phyloP scores from a whole-genome alignment of 805 yeast species.

The Ogataea polymorpha region DNA sequence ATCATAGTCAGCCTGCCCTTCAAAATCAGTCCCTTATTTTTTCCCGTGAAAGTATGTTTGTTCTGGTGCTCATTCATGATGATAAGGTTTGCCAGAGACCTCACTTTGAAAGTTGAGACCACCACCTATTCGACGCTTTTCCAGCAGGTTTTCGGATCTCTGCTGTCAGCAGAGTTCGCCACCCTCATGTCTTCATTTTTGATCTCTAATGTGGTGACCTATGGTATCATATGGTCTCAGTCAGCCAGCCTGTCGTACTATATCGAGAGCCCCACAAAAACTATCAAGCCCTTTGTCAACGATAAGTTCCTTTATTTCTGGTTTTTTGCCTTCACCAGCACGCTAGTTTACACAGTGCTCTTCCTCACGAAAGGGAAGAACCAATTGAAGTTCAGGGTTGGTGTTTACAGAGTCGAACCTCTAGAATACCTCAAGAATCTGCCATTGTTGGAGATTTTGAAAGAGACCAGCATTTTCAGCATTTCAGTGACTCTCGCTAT shows the following conservation, averaged over 20 bases:
- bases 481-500: constrained; percentile 28
- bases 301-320: constrained; percentile 48
- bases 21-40: constrained; percentile 17
- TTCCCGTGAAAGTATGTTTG: constrained; percentile 26
- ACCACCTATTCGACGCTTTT: constrained; percentile 22
- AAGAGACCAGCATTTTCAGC: constrained; percentile 38
- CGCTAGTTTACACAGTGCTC: constrained; percentile 46
- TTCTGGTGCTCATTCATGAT: constrained; percentile 31
- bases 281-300: constrained; percentile 40
- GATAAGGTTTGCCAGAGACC: constrained; percentile 29
- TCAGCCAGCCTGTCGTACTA: constrained; percentile 24
- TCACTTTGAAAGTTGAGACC: constrained; percentile 26
- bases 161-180: constrained; percentile 24
- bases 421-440: constrained; percentile 25
- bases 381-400: constrained; percentile 46
- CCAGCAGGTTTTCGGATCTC: constrained; percentile 26
- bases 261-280: constrained; percentile 34
- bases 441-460: constrained; percentile 32
- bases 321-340: constrained; percentile 41
- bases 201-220: constrained; percentile 21
- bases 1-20: constrained; percentile 23
- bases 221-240: constrained; percentile 22
- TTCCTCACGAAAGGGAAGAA: constrained; percentile 55
- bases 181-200: constrained; percentile 21
- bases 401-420: constrained; percentile 41